Evolutionary conservation across 2,329 filamentous ascomycete species (phyloP).

Genomic region (Fusarium heterosporum): DNA sequence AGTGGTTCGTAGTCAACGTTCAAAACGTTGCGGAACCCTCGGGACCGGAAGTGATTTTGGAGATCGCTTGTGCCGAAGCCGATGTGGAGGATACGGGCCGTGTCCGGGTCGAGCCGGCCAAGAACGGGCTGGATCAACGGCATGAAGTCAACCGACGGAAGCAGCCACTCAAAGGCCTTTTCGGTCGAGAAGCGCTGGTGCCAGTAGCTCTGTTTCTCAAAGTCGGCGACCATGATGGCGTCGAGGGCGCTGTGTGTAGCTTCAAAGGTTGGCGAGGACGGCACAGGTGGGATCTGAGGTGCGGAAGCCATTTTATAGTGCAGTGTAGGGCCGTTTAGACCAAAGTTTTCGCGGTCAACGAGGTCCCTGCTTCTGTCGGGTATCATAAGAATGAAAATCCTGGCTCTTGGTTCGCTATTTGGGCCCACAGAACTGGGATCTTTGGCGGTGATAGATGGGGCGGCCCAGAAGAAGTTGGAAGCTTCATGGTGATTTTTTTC

Average conservation of each 20-base stretch:
- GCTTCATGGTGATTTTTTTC: conserved; percentile 12
- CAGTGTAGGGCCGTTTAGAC: conserved; percentile 8
- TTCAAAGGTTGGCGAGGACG: conserved; percentile 28
- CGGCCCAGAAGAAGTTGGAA: conserved; percentile 16
- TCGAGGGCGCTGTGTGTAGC: conserved; percentile 16
- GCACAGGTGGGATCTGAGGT: conserved; percentile 40
- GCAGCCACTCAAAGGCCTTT: conserved; percentile 61
- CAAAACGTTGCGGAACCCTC: conserved; percentile 57
- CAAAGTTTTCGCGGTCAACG: conserved; percentile 7
- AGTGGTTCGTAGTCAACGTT: conserved; percentile 65
- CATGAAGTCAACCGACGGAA: conserved; percentile 57
- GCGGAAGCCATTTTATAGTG: conserved; percentile 33
- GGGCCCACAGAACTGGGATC: conserved; percentile 38
- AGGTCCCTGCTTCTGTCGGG: conserved; percentile 5
- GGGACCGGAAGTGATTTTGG: conserved; percentile 59
- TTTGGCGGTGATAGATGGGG: conserved; percentile 22
- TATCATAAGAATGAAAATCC: conserved; percentile 40
- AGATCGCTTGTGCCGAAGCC: conserved; percentile 64
- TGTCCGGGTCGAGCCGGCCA: conserved; percentile 37
- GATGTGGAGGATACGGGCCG: conserved; percentile 57
- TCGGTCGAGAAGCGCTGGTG: conserved; percentile 59
- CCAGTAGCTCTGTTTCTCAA: conserved; percentile 64
- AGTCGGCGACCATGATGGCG: conserved; percentile 52
- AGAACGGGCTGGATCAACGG: conserved; percentile 56
- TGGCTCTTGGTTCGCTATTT: conserved; percentile 17